These are phyloP conservation scores for Hapsidospora chrysogenum DNA, from an alignment of 495 filamentous ascomycete genomes.

Conservation along the genomic window DNA sequence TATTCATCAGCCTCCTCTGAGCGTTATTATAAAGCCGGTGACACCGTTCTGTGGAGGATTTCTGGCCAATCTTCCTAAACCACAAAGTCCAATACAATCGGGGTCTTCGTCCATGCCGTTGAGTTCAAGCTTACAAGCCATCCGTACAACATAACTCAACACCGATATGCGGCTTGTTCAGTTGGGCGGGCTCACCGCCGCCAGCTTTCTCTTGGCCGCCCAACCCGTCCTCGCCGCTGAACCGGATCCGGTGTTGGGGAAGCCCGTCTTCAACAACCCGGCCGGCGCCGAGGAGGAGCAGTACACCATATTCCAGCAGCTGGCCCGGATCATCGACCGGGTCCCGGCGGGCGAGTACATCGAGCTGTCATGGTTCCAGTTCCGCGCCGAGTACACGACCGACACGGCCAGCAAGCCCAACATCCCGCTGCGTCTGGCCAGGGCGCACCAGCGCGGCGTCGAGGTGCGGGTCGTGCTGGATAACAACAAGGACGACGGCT, in stretches of 20 bases:
- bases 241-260: not conserved
- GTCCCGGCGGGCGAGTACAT: not conserved
- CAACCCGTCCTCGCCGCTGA: not conserved
- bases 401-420: not conserved
- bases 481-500: not conserved
- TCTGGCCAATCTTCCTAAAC: no score
- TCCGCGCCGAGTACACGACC: not conserved
- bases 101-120: no score
- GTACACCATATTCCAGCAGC: constrained; percentile 1
- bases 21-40: no score
- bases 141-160: no score
- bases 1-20: no score
- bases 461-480: not conserved
- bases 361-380: not conserved
- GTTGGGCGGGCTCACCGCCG: no score
- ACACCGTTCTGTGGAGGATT: no score
- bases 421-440: not conserved
- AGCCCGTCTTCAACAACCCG: not conserved
- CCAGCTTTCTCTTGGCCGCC: no score
- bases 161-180: no score
- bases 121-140: no score
- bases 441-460: not conserved
- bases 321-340: not conserved
- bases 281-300: not conserved
- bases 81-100: no score